Evolutionary conservation across 2,329 filamentous ascomycete species (phyloP), one percentile per base, ranked within the genome.

Genomic region (Orbilia javanica): DNA sequence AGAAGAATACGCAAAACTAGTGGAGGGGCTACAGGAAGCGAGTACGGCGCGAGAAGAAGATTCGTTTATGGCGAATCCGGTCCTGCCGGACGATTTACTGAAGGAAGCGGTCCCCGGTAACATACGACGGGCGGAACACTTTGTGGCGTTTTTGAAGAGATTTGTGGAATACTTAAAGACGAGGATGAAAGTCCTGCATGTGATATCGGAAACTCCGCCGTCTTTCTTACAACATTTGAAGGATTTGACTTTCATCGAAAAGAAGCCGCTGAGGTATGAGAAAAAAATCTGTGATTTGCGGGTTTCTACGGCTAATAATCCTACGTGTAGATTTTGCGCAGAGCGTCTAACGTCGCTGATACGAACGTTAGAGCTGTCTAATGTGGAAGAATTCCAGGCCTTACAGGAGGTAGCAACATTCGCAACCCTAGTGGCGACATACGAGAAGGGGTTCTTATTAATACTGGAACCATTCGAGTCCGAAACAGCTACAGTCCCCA

Each of bases 161-260:
- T 99, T 99, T 83, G 96, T 99, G 80, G 96, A 99, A 84, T 99
- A 99, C 82, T 87, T 99, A 63, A 97, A 94, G 88, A 98, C 95
- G 1, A 90, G 96, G 74, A 98, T 99, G 96, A 98, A 97, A 87
- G 94, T 98, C 13, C 90, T 96, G 3, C 94, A 97, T 83, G 95
- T 97, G 80, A 97, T 98, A 80, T 97, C 96, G 6, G 96, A 99
- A 84, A 99, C 95, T 0, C 96, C 96, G 0, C 92, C 93, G 1
- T 97, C 95, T 0, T 99, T 99, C 83, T 87, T 99, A 7, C 89
- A 92, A 15, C 95, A 99, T 85, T 87, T 99, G 5, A 96, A 93
- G 83, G 96, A 99, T 81, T 90, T 97, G 71, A 99, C 96, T 0
- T 99, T 97, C 82, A 99, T 99, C 82, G 96, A 99, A 83, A 93